phyloP scores from a whole-genome alignment of 192 early-diverging fungal species.

The Chytriomyces sp. region DNA sequence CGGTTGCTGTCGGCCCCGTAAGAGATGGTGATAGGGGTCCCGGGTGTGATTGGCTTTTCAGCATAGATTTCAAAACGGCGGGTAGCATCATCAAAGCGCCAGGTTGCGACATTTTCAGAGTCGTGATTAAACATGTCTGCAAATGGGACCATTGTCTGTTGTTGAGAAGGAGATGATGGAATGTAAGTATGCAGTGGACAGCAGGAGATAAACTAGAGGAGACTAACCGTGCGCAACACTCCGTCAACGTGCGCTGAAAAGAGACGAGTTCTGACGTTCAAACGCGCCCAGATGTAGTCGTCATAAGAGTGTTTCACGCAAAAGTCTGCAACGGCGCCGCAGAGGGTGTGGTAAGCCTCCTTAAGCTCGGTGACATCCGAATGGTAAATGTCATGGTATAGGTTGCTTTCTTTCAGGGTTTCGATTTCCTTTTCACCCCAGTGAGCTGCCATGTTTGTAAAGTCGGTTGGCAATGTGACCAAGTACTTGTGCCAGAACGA shows the following conservation, averaged over 20 bases:
- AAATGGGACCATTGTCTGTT: not conserved
- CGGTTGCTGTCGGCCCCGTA: not conserved
- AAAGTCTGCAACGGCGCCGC: not conserved
- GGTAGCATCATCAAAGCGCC: slow-evolving; percentile 6
- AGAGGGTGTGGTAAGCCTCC: not conserved
- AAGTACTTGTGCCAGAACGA: slow-evolving; percentile 5
- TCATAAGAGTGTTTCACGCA: not conserved
- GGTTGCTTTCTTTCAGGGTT: not conserved
- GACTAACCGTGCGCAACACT: not conserved
- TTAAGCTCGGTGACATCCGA: not conserved
- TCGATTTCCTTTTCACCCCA: not conserved
- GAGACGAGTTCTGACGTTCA: not conserved
- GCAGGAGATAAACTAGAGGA: not conserved
- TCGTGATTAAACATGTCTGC: slow-evolving; percentile 4
- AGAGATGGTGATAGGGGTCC: not conserved
- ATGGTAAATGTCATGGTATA: not conserved
- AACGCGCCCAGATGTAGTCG: not conserved
- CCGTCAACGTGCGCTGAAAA: not conserved
- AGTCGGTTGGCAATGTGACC: not conserved
- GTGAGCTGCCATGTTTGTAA: not conserved
- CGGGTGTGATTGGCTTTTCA: not conserved
- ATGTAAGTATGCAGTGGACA: not conserved
- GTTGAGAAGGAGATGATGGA: too few species aligned
- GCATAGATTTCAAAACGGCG: not conserved
- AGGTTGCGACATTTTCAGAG: not conserved